Percentiles rank a stretch among this genome's conserved stretches.
Conservation (phyloP, 2,329 filamentous ascomycete genomes). For the Botrytis hyacinthi region DNA sequence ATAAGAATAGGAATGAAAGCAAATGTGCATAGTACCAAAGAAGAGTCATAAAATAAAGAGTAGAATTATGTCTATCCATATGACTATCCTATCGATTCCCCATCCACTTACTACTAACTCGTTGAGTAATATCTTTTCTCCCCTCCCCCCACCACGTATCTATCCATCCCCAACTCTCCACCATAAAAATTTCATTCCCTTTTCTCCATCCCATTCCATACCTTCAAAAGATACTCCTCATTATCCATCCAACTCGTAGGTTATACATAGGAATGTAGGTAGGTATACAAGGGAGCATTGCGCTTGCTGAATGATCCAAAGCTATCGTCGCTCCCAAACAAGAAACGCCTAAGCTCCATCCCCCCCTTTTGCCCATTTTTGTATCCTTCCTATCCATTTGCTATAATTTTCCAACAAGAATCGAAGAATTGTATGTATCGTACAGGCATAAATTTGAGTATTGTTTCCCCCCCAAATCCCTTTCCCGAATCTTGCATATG, state of each 20-base stretch:
- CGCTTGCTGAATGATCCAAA: not conserved
- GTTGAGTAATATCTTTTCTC: too few species aligned
- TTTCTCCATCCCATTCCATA: not conserved
- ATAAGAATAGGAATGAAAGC: not conserved
- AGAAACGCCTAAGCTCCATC: not conserved
- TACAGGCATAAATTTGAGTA: not conserved
- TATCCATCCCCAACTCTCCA: not conserved
- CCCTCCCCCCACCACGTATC: not conserved
- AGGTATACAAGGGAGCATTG: not conserved
- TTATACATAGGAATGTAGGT: not conserved
- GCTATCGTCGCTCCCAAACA: not conserved
- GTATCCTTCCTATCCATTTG: not conserved
- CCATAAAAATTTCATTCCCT: not conserved
- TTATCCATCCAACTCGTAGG: not conserved
- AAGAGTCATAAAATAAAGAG: not conserved
- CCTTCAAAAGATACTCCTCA: not conserved
- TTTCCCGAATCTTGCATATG: not conserved
- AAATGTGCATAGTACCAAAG: not conserved
- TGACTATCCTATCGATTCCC: not conserved
- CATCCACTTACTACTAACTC: not conserved
- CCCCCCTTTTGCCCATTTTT: not conserved
- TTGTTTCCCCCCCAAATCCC: not conserved
- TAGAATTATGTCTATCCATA: not conserved
- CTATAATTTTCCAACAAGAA: not conserved
- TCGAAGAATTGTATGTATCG: slow-evolving; percentile 1